phyloP scores from a whole-genome alignment of 2,329 filamentous ascomycete genomes.

The Cryphonectria carpinicola region DNA sequence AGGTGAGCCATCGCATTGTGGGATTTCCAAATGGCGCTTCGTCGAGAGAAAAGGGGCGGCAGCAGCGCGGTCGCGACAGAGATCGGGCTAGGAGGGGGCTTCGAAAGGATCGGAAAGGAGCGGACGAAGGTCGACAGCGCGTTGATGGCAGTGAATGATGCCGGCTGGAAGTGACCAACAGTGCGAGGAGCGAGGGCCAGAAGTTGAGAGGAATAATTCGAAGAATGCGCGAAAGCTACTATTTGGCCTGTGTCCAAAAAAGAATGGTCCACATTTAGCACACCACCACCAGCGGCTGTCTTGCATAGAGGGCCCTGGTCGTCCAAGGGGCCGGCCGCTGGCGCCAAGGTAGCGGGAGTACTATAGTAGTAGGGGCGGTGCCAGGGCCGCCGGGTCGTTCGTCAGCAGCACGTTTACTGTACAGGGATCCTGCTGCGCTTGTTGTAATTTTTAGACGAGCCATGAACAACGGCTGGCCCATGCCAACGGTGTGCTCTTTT shows the following conservation, averaged over 20 bases:
- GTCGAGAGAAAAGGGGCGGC: not conserved
- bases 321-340: not conserved
- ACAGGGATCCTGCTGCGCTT: not conserved
- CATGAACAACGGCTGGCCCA: not conserved
- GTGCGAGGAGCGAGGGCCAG: not conserved
- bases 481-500: not conserved
- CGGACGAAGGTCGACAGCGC: not conserved
- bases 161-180: not conserved
- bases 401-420: not conserved
- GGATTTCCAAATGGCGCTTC: not conserved
- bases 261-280: slow-evolving; percentile 7
- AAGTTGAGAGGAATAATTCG: not conserved
- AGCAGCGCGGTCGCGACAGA: slow-evolving; percentile 6
- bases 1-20: slow-evolving; percentile 49
- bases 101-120: not conserved
- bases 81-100: too few species aligned
- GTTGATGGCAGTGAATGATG: not conserved
- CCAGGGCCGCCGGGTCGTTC: not conserved
- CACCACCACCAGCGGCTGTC: not conserved
- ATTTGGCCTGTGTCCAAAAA: slow-evolving; percentile 6
- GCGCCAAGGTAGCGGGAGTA: not conserved
- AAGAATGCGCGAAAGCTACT: not conserved
- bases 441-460: slow-evolving; percentile 19
- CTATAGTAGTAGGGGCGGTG: not conserved
- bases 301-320: not conserved